Base-by-base conservation (phyloP, 306 rosid genomes). In the Delonix regia region DNA sequence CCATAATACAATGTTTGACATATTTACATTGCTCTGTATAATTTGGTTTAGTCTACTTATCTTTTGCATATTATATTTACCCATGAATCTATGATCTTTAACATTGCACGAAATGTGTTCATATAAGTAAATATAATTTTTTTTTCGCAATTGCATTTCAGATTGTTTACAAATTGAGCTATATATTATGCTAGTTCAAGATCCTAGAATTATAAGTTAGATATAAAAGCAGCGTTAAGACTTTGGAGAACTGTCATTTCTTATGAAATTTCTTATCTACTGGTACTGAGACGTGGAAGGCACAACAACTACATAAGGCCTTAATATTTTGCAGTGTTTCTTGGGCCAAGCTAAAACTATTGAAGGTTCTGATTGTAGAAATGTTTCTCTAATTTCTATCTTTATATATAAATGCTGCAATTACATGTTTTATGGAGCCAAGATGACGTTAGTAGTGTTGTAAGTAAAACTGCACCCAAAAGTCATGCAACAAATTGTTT, bases 321-420 rank as follows among this genome's bases (percentile, higher is more conserved):
- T 9, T 69, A 30, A 38, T 9, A 11, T 78, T 41, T 60, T 68
- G 78, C 38, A 1, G 14, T 39, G 73, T 76, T 48, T n/a, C 10
- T 36, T 49, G 7, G 38, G 18, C 45, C 33, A 21, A 48, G 8
- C n/a, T n/a, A 42, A 52, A 69, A 14, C 59, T 25, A 19, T 49
- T 71, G 2, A 63, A 63, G 78, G 69, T 73, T 73, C 45, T 52
- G 75, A 19, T n/a, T 63, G 78, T 39, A n/a, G 15, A 62, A 28
- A 51, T 11, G 34, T 62, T 25, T 57, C 36, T 19, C 12, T 28
- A 19, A 38, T 24, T 10, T 30, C 69, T 63, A 24, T 25, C 16
- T 55, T 39, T 19, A n/a, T 27, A 38, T 39, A 45, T 49, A 19
- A 44, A 5, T 5, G 25, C 44, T 52, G 13, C 42, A 51, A 0